phyloP scores from a whole-genome alignment of 805 yeast species.

The Nakazawaea laoshanensis region DNA sequence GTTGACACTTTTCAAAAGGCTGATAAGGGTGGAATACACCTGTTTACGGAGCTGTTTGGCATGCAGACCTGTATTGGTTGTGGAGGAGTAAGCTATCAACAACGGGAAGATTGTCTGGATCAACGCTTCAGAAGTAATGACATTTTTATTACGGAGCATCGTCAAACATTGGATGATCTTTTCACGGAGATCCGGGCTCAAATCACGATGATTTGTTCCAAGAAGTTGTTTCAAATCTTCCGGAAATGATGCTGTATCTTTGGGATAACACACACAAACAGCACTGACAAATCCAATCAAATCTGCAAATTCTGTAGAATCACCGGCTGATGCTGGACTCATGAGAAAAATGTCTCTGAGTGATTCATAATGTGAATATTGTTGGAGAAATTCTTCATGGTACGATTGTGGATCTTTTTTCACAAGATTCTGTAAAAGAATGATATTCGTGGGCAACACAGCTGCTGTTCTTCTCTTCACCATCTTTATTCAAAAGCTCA shows the following conservation, averaged over 20 bases:
- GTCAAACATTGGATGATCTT: constrained; percentile 85
- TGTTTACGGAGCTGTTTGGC: constrained; percentile 80
- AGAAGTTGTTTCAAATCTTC: constrained; percentile 66
- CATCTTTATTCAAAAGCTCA: too few relatives aligned
- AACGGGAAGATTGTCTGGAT: constrained; percentile 88
- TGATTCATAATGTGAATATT: constrained; percentile 87
- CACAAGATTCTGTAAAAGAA: constrained; percentile 83
- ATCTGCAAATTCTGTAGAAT: constrained; percentile 66
- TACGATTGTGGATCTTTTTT: constrained; percentile 93
- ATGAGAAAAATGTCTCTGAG: constrained; percentile 77
- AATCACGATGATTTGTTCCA: constrained; percentile 66
- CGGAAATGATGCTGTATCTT: constrained; percentile 81
- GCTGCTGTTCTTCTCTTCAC: constrained; percentile 89
- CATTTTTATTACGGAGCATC: constrained; percentile 81
- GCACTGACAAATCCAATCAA: constrained; percentile 87
- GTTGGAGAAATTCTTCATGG: constrained; percentile 88
- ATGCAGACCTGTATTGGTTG: constrained; percentile 45
- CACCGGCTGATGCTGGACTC: constrained; percentile 42
- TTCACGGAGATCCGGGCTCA: constrained; percentile 81
- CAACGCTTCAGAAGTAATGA: constrained; percentile 69
- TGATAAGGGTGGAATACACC: constrained; percentile 70
- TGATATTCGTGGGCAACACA: constrained; percentile 84
- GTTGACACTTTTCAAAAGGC: constrained; percentile 74
- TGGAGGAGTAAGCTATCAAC: constrained; percentile 55
- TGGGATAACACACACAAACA: constrained; percentile 83